Base-by-base conservation (phyloP, 495 filamentous ascomycete species). In the Aspergillus bridgeri region DNA sequence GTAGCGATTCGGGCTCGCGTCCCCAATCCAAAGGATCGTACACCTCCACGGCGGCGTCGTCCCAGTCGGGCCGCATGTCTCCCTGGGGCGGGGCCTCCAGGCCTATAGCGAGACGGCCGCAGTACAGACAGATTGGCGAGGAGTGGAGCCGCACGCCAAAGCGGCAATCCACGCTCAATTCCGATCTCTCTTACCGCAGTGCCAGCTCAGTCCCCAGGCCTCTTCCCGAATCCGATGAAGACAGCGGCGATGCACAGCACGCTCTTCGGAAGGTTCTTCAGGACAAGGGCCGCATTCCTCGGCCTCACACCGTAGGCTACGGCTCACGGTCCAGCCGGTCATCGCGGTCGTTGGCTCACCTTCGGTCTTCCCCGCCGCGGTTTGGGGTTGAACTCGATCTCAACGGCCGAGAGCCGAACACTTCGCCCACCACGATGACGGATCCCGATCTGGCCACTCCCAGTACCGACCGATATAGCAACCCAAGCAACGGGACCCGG, bases 201-300 rank as follows among this genome's bases (percentile, higher is more conserved):
- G 65, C 69, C 19, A 71, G 74, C 29, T 61, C 68, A 5, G 83
- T 86, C 27, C 79, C 80, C 3, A 82, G 83, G 59, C 85, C 83
- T 21, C 70, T 86, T 9, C 71, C 83, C 42, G 76, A 77, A 21
- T 65, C 70, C 21, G 76, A 80, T 5, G 72, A 85, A 54, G 70
- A 79, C 56, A 72, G 75, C 61, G 79, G 84, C 60, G 80, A 79
- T 69, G 75, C 82, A 57, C 67, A 83, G 65, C 68, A 82, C 64
- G 89, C 89, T 55, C 73, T 95, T 27, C 86, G 86, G 25, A 90
- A 89, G 69, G 79, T 95, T 18, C 74, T 89, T 18, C 85, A 88
- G 66, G 82, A 78, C 43, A 81, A 87, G 21, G 68, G 72, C 24
- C 82, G 83, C 51, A 82, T 80, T 51, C 70, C 75, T 21, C 64